phyloP scores from a whole-genome alignment of 768 basidiomycete genomes.

The Boletellus ananas region DNA sequence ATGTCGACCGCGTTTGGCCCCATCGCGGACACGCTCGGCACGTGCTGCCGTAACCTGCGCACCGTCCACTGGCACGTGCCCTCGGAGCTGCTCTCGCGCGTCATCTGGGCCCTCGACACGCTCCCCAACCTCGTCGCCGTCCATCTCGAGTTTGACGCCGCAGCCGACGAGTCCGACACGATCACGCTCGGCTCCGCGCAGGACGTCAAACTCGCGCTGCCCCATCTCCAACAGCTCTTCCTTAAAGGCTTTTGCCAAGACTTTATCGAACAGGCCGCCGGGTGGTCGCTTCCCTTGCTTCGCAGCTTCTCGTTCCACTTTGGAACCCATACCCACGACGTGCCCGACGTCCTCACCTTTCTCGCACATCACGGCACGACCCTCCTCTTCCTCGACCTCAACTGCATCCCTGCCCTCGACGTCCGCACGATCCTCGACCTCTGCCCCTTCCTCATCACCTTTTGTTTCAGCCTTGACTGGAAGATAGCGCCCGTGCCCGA shows the following conservation, averaged over 20 bases:
- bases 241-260: conserved; percentile 58
- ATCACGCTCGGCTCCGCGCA: conserved; percentile 59
- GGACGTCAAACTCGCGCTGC: conserved; percentile 50
- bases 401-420: conserved; percentile 54
- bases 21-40: conserved; percentile 60
- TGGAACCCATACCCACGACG: conserved; percentile 34
- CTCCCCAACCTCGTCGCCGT: conserved; percentile 55
- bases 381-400: conserved; percentile 64
- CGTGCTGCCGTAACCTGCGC: conserved; percentile 48
- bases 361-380: conserved; percentile 53
- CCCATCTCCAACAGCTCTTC: conserved; percentile 58
- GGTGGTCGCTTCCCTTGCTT: conserved; percentile 64
- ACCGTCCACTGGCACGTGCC: conserved; percentile 62
- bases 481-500: conserved; percentile 33
- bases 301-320: conserved; percentile 53
- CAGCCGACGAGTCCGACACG: conserved; percentile 37
- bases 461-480: conserved; percentile 79
- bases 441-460: conserved; percentile 58
- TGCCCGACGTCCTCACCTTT: conserved; percentile 60
- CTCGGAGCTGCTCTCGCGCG: conserved; percentile 51
- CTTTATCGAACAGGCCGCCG: conserved; percentile 65
- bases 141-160: conserved; percentile 47
- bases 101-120: conserved; percentile 68
- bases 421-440: conserved; percentile 56
- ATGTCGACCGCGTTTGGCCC: conserved; percentile 56